Evolutionary conservation across 805 yeast species (phyloP).

Genomic region (Metschnikowia rubicola): DNA sequence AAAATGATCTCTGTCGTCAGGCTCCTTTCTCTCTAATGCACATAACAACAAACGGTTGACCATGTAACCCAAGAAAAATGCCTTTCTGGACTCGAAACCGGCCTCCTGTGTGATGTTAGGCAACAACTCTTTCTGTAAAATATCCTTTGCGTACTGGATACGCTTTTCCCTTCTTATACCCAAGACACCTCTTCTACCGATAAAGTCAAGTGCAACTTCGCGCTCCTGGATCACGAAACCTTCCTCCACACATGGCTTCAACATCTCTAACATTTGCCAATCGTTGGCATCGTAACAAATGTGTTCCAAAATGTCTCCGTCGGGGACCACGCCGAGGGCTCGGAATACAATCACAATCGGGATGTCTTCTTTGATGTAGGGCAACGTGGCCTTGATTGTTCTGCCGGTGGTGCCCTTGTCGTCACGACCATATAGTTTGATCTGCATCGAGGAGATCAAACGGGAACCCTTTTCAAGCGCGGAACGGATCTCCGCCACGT

Average conservation of each 20-base stretch:
- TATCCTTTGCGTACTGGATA: conserved; percentile 96
- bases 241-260: conserved; percentile 98
- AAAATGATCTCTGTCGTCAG: conserved; percentile 98
- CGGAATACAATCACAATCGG: conserved; percentile 97
- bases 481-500: conserved; percentile 93
- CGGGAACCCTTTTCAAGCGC: conserved; percentile 98
- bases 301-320: conserved; percentile 97
- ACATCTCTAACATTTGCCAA: conserved; percentile 99
- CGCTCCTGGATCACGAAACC: conserved; percentile 97
- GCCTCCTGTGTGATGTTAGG: conserved; percentile 98
- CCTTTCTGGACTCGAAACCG: conserved; percentile 95
- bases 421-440: conserved; percentile 83
- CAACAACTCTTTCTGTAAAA: conserved; percentile 89
- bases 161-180: conserved; percentile 98
- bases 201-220: conserved; percentile 95
- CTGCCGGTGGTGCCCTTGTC: conserved; percentile 66
- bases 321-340: conserved; percentile 98
- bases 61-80: conserved; percentile 96
- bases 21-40: conserved; percentile 96
- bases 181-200: conserved; percentile 95
- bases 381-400: conserved; percentile 92
- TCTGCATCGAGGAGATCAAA: conserved; percentile 88
- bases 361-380: conserved; percentile 93
- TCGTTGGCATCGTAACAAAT: conserved; percentile 96
- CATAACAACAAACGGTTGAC: conserved; percentile 90